Conservation (phyloP, 345 rosid genomes). For the Xanthoceras sorbifolium region DNA sequence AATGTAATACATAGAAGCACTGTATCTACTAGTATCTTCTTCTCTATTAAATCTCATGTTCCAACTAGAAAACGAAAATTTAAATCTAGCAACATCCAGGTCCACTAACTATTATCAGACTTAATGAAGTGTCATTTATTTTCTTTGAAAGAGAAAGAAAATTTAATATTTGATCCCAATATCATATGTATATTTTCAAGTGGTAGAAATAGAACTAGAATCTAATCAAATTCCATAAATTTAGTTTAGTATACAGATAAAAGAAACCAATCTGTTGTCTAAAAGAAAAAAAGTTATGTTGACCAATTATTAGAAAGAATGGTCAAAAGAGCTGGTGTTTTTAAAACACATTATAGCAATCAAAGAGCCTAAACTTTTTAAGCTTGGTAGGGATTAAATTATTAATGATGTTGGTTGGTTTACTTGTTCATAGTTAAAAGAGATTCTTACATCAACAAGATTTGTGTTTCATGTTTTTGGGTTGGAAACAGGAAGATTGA, state of each 20-base stretch:
- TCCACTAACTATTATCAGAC: not conserved
- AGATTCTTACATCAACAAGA: not conserved
- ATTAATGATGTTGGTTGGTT: not conserved
- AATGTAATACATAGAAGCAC: too few species aligned
- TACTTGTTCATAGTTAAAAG: not conserved
- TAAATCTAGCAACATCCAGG: not conserved
- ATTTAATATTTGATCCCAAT: not conserved
- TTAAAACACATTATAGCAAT: not conserved
- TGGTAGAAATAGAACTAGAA: not conserved
- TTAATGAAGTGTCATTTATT: not conserved
- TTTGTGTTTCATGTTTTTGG: not conserved
- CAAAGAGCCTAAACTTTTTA: not conserved
- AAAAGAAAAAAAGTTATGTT: not conserved
- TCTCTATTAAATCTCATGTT: conserved; percentile 4
- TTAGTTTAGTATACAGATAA: too few species aligned
- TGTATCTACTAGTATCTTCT: not conserved
- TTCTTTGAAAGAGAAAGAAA: not conserved
- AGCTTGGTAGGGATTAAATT: not conserved
- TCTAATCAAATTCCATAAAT: not conserved
- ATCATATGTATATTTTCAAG: not conserved
- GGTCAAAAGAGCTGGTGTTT: conserved; percentile 7
- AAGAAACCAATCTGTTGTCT: not conserved
- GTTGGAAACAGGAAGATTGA: not conserved
- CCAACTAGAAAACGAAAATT: not conserved
- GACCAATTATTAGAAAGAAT: not conserved